These are phyloP conservation scores for Malus hybrid DNA, from an alignment of 331 rosid genomes.

Conservation along the genomic window DNA sequence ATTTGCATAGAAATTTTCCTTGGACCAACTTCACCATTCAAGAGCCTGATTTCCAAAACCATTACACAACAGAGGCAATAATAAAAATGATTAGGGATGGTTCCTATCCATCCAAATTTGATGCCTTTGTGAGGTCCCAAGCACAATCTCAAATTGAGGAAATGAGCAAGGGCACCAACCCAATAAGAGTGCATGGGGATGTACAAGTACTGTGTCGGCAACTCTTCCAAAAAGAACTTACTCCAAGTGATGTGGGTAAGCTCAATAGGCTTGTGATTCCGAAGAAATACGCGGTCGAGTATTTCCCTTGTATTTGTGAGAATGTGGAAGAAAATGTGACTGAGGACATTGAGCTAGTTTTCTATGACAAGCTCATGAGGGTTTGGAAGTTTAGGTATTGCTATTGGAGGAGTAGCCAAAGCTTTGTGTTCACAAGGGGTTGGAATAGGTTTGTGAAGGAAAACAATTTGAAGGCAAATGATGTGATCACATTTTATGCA, in stretches of 20 bases:
- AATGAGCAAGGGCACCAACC: not conserved
- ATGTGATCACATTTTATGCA: slow-evolving; percentile 34
- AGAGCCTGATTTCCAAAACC: slow-evolving; percentile 36
- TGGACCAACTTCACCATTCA: slow-evolving; percentile 25
- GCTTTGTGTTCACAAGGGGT: slow-evolving; percentile 54
- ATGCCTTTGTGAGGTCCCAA: slow-evolving; percentile 15
- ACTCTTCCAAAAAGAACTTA: slow-evolving; percentile 44
- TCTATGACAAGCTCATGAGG: slow-evolving; percentile 36
- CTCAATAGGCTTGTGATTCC: slow-evolving; percentile 49
- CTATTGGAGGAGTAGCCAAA: slow-evolving; percentile 52
- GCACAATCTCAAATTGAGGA: slow-evolving; percentile 2
- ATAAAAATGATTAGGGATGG: slow-evolving; percentile 41
- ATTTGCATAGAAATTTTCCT: slow-evolving; percentile 37
- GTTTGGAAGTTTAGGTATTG: slow-evolving; percentile 46
- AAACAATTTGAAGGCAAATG: slow-evolving; percentile 29
- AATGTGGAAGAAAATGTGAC: slow-evolving; percentile 20
- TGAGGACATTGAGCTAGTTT: slow-evolving; percentile 31
- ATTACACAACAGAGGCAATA: slow-evolving; percentile 22
- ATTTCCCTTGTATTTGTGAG: slow-evolving; percentile 33
- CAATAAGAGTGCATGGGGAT: slow-evolving; percentile 13
- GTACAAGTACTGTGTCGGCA: slow-evolving; percentile 10
- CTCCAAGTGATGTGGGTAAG: slow-evolving; percentile 54
- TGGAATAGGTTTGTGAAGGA: slow-evolving; percentile 57
- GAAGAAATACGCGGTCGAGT: slow-evolving; percentile 34
- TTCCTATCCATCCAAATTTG: slow-evolving; percentile 37